These are phyloP conservation scores for Tolypocladium sp. DNA, from an alignment of 2,329 filamentous ascomycete species.

Conservation along the genomic window DNA sequence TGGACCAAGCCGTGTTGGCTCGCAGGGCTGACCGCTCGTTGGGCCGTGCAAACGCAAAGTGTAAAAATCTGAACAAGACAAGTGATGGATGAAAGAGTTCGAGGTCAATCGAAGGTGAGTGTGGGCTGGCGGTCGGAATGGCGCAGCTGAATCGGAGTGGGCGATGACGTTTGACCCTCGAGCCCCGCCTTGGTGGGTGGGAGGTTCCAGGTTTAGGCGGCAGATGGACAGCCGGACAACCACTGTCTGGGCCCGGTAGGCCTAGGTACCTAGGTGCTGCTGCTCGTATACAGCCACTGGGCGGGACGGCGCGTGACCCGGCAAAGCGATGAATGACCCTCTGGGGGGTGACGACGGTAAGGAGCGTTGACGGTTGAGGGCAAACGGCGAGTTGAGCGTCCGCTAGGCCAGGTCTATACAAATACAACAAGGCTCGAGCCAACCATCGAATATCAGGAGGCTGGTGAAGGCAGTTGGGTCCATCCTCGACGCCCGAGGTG, in stretches of 20 bases:
- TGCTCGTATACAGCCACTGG: neutral
- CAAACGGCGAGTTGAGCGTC: neutral
- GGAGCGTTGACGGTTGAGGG: neutral
- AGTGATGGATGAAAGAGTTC: neutral
- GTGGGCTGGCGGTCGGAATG: neutral
- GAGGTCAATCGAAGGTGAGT: neutral
- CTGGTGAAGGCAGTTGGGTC: neutral
- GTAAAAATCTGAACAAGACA: neutral
- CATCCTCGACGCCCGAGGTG: neutral
- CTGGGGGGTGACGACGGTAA: neutral
- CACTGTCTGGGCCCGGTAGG: neutral
- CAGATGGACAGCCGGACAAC: slow-evolving; percentile 1
- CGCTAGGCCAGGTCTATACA: neutral
- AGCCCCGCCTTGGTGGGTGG: neutral
- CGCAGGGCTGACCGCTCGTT: neutral
- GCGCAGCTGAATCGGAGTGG: neutral
- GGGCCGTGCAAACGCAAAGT: neutral
- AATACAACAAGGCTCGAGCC: neutral
- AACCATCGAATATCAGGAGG: neutral
- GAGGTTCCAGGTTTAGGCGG: slow-evolving; percentile 2
- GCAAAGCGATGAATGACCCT: neutral
- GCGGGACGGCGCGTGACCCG: neutral
- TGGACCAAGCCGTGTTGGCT: neutral
- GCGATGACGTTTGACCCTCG: slow-evolving; percentile 6
- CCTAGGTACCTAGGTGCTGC: too few relatives aligned